Conservation (phyloP, 805 yeast species). For the Saccharomycopsis lassenensis region DNA sequence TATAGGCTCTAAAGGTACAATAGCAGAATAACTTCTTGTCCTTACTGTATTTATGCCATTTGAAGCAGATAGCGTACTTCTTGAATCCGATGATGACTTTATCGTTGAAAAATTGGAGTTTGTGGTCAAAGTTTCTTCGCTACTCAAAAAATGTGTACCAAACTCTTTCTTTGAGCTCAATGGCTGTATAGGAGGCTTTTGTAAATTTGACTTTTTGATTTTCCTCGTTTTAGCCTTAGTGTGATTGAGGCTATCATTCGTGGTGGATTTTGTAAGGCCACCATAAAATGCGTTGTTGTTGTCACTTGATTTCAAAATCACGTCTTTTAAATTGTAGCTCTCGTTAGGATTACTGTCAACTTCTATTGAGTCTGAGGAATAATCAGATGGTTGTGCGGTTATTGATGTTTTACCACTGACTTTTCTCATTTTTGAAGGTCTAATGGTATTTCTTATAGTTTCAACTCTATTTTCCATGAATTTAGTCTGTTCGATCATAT, state of each 20-base stretch:
- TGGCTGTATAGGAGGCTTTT: constrained; percentile 18
- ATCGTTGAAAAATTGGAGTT: background rate
- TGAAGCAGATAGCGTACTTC: too few species aligned
- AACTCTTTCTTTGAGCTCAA: constrained; percentile 6
- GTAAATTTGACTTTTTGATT: constrained; percentile 9
- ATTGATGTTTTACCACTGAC: constrained; percentile 12
- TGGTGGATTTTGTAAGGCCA: constrained; percentile 13
- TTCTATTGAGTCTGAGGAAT: background rate
- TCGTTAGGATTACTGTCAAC: background rate
- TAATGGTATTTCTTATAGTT: constrained; percentile 21
- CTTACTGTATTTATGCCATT: constrained; percentile 1
- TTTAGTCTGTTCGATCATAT: constrained; percentile 23
- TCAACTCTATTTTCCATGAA: constrained; percentile 24
- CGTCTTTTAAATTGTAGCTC: background rate
- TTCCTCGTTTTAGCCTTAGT: constrained; percentile 8
- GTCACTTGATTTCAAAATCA: background rate
- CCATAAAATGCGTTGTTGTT: constrained; percentile 4
- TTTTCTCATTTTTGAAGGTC: constrained; percentile 17
- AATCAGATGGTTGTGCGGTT: constrained; percentile 12
- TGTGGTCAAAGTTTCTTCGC: background rate
- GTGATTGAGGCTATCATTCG: constrained; percentile 15
- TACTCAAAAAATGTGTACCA: background rate
- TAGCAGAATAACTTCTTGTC: constrained; percentile 1
- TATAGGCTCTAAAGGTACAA: constrained; percentile 1
- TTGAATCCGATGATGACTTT: constrained; percentile 1